A percentile compares a stretch with the other conserved stretches of the same genome.
Conservation (phyloP, 495 filamentous ascomycete species). For the Immersiella caudata region DNA sequence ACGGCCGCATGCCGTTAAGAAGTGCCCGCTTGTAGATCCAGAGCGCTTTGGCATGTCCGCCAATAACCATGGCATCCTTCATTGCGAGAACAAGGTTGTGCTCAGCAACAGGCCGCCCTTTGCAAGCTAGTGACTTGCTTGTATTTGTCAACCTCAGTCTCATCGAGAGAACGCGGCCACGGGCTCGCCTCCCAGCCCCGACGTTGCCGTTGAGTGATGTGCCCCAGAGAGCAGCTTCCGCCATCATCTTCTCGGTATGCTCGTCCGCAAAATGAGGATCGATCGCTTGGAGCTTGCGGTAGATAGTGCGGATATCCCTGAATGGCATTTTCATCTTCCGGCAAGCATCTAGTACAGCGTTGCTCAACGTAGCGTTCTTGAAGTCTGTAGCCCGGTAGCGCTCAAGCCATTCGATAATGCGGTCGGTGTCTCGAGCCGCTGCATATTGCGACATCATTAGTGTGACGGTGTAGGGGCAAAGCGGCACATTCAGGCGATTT, state of each 20-base stretch:
- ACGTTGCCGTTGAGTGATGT: constrained; percentile 12
- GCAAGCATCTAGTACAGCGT: constrained; percentile 46
- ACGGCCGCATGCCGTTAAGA: constrained; percentile 36
- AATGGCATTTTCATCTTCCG: constrained; percentile 44
- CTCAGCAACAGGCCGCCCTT: neutral
- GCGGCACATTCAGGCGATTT: constrained; percentile 34
- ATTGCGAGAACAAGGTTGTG: constrained; percentile 42
- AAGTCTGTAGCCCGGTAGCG: constrained; percentile 39
- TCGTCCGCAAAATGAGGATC: constrained; percentile 36
- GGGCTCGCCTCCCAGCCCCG: constrained; percentile 20
- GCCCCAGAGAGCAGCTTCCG: constrained; percentile 34
- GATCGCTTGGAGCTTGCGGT: constrained; percentile 35
- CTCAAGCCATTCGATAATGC: constrained; percentile 43
- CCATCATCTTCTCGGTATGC: constrained; percentile 44
- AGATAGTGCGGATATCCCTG: constrained; percentile 41
- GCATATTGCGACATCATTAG: constrained; percentile 52
- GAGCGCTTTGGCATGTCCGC: constrained; percentile 31
- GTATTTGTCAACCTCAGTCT: constrained; percentile 11
- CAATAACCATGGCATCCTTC: constrained; percentile 36
- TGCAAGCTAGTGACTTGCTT: neutral
- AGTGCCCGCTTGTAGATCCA: constrained; percentile 42
- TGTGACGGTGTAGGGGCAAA: constrained; percentile 43
- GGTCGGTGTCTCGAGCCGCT: constrained; percentile 42
- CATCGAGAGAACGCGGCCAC: constrained; percentile 28
- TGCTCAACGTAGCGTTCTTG: constrained; percentile 42